A percentile compares a stretch with the other conserved stretches of the same genome.
Evolutionary conservation across 305 asterid genomes (phyloP).

Genomic region (Fraxinus platypoda): DNA sequence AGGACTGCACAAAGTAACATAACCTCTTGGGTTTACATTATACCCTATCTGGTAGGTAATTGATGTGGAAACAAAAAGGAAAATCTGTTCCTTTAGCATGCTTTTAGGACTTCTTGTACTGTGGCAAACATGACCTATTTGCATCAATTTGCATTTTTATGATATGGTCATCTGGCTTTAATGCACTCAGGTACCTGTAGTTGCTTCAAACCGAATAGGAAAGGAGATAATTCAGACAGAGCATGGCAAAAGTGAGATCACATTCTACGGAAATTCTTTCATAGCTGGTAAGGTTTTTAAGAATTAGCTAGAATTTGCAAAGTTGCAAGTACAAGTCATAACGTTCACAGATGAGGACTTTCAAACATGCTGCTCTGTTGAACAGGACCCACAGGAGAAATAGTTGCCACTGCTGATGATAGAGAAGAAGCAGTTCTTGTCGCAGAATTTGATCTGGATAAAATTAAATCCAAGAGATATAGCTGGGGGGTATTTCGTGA

Average conservation of each 20-base stretch:
- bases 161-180: not conserved
- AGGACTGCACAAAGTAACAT: not conserved
- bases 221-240: conserved; percentile 80
- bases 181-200: conserved; percentile 71
- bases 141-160: not conserved
- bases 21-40: not conserved
- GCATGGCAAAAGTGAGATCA: conserved; percentile 83
- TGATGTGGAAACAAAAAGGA: not conserved
- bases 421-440: conserved; percentile 72
- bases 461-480: conserved; percentile 71
- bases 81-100: not conserved
- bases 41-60: not conserved
- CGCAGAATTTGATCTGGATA: conserved; percentile 74
- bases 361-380: conserved; percentile 16
- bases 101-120: not conserved
- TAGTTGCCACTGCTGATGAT: conserved; percentile 71
- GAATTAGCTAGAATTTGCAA: conserved; percentile 2
- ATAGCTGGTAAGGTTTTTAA: conserved; percentile 65
- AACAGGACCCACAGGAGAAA: conserved; percentile 91
- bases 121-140: not conserved
- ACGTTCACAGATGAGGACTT: not conserved
- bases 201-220: conserved; percentile 91
- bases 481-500: conserved; percentile 99
- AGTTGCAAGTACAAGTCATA: not conserved
- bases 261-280: conserved; percentile 89